These are phyloP conservation scores for Penicillium atrosanguineum DNA, from an alignment of 495 filamentous ascomycete species.

Conservation along the genomic window DNA sequence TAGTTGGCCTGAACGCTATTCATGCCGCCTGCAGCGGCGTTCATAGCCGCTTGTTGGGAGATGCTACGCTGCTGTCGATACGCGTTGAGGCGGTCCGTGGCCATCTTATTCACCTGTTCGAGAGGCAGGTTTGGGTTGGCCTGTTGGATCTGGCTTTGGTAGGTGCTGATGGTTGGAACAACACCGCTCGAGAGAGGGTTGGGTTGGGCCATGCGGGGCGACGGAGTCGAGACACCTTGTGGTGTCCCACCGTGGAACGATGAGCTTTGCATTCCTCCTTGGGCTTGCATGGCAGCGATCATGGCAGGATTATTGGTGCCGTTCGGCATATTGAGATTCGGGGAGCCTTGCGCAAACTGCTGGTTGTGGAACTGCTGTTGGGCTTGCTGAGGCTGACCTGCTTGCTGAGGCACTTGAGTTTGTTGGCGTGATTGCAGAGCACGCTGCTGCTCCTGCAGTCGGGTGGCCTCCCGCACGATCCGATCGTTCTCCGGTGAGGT, in stretches of 20 bases:
- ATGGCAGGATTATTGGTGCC: slow-evolving; percentile 53
- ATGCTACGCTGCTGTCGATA: slow-evolving; percentile 53
- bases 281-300: slow-evolving; percentile 51
- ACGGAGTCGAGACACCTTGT: slow-evolving; percentile 48
- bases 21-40: slow-evolving; percentile 59
- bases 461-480: slow-evolving; percentile 59
- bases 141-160: slow-evolving; percentile 50
- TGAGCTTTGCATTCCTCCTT: slow-evolving; percentile 48
- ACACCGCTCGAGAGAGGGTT: slow-evolving; percentile 53
- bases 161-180: slow-evolving; percentile 51
- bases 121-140: slow-evolving; percentile 54
- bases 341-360: slow-evolving; percentile 46
- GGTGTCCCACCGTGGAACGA: slow-evolving; percentile 44
- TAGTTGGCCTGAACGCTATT: slow-evolving; percentile 39
- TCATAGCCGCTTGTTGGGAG: slow-evolving; percentile 59
- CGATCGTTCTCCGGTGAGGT: slow-evolving; percentile 52
- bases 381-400: slow-evolving; percentile 34
- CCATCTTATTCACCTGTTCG: slow-evolving; percentile 59
- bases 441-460: slow-evolving; percentile 63
- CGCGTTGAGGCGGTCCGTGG: slow-evolving; percentile 57
- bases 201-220: slow-evolving; percentile 51
- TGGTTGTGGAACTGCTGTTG: slow-evolving; percentile 44
- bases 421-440: slow-evolving; percentile 64
- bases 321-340: slow-evolving; percentile 42
- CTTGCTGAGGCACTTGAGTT: slow-evolving; percentile 41